Base-by-base conservation (phyloP, 2,329 filamentous ascomycete species). In the Verruconis gallopava region DNA sequence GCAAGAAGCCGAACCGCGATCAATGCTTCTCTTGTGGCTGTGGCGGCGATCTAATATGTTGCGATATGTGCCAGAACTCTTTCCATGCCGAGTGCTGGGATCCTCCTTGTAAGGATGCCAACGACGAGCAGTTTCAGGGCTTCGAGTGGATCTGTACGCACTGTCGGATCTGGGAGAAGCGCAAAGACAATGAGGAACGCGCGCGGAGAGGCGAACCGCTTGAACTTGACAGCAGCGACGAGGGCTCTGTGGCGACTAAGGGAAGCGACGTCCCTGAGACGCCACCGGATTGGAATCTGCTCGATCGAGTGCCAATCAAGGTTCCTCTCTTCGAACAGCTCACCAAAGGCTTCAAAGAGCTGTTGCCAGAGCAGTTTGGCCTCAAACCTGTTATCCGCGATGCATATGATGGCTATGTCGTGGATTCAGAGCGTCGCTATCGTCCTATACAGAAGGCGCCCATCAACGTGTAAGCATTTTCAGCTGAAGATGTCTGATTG, bases 61-160 rank as follows among this genome's bases (percentile, higher is more conserved):
- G 91, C 61, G 91, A 96, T 64, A 84, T 82, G 48, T 98, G 91
- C 64, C 75, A 80, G 46, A 77, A 85, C 50, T 85, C 88, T 4
- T 95, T 93, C 62, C 91, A 96, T 62, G 85, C 91, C 57, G 72
- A 75, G 46, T 96, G 91, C 59, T 76, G 91, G 50, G 81, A 93
- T 59, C 86, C 89, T 47, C 81, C 85, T 30, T 34, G 18, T 12
- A 15, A 22, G 13, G 37, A 32, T n/a, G 22, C 34, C 19, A 33
- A 38, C 11, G 42, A 44, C n/a, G 17, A 41, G 12, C 42, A 36
- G 36, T 44, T 41, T 18, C 21, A 44, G 11, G 38, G 42, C 32
- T 32, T 30, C 19, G 42, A 44, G 3, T 44, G 42, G n/a, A 25
- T 19, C 19, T 21, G 4, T 43, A 25, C 37, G 21, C 37, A 20